phyloP scores from a whole-genome alignment of 192 early-diverging fungal species.

The Powellomyces hirtus region DNA sequence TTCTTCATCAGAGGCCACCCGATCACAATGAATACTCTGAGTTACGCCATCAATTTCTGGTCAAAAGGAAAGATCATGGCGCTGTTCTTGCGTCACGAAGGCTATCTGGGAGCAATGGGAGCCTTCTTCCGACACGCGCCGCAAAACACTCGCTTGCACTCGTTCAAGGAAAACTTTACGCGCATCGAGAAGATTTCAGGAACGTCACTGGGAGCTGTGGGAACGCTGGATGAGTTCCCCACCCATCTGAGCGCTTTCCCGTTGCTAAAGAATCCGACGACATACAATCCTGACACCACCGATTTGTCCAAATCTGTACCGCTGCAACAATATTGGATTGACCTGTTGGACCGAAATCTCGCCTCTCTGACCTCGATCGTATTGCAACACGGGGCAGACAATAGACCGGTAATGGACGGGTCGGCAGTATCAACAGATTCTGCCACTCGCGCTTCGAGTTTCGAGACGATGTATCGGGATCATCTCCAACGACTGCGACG shows the following conservation, averaged over 20 bases:
- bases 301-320: slow-evolving; percentile 50
- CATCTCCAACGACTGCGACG: slow-evolving; percentile 63
- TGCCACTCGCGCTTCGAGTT: slow-evolving; percentile 36
- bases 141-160: slow-evolving; percentile 32
- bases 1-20: slow-evolving; percentile 97
- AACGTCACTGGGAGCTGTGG: slow-evolving; percentile 55
- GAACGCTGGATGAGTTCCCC: slow-evolving; percentile 62
- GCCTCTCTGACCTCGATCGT: slow-evolving; percentile 63
- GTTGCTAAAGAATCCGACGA: slow-evolving; percentile 46
- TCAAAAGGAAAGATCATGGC: slow-evolving; percentile 93
- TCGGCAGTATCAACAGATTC: slow-evolving; percentile 10
- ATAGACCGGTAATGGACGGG: not conserved
- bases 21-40: slow-evolving; percentile 95
- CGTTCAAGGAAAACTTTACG: slow-evolving; percentile 85
- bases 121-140: slow-evolving; percentile 66
- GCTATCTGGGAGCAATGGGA: slow-evolving; percentile 91
- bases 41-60: slow-evolving; percentile 97
- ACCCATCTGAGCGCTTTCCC: slow-evolving; percentile 56
- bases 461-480: slow-evolving; percentile 64
- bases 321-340: slow-evolving; percentile 74
- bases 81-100: slow-evolving; percentile 94
- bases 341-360: slow-evolving; percentile 66
- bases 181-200: slow-evolving; percentile 58
- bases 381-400: slow-evolving; percentile 37
- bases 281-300: slow-evolving; percentile 71